Evolutionary conservation across 345 rosid genomes (phyloP).

Genomic region (Excoecaria agallocha): DNA sequence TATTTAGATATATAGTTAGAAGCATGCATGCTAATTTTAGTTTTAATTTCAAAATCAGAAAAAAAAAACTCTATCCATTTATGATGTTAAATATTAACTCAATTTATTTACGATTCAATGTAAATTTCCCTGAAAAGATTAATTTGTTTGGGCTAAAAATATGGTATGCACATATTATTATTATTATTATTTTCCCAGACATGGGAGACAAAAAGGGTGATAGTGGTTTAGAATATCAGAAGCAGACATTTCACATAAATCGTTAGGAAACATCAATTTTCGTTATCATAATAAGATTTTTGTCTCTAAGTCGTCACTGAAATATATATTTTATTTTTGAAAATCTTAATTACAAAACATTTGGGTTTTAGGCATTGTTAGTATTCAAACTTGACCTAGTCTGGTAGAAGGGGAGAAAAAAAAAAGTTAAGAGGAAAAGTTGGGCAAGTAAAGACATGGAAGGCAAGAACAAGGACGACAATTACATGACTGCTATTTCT

Average conservation of each 20-base stretch:
- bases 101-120: too few species aligned
- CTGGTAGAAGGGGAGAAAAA: too few species aligned
- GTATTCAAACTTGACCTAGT: neutral
- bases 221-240: slow-evolving; percentile 24
- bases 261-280: neutral
- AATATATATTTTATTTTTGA: neutral
- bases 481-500: slow-evolving; percentile 28
- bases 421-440: slow-evolving; percentile 11
- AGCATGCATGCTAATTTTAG: too few species aligned
- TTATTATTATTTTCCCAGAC: too few species aligned
- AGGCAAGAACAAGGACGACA: slow-evolving; percentile 22
- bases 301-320: neutral
- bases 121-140: too few species aligned
- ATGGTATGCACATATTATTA: too few species aligned
- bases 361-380: neutral
- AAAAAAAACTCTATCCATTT: too few species aligned
- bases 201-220: slow-evolving; percentile 26
- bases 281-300: neutral
- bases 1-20: too few species aligned
- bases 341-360: neutral
- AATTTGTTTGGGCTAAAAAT: too few species aligned
- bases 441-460: neutral
- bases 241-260: slow-evolving; percentile 19
- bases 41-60: too few species aligned
- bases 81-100: too few species aligned